Evolutionary conservation across 768 basidiomycete genomes (phyloP).

Genomic region (Russula olivacea): DNA sequence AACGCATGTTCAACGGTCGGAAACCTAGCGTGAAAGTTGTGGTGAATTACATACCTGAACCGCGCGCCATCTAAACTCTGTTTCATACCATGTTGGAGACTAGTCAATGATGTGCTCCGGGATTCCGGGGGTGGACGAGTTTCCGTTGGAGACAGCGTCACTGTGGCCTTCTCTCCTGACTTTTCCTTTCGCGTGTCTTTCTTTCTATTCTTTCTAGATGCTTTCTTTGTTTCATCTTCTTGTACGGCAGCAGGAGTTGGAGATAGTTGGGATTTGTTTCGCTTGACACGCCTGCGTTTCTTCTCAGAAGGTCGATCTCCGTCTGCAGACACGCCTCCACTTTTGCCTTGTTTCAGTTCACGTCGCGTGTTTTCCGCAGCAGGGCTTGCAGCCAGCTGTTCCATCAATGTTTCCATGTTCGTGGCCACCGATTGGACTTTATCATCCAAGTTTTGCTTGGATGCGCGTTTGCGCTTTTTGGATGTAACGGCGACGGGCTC

Average conservation of each 20-base stretch:
- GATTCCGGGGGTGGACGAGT: constrained; percentile 7
- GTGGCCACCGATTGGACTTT: constrained; percentile 38
- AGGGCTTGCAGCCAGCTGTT: constrained; percentile 37
- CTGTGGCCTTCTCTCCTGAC: neutral
- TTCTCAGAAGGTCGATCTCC: neutral
- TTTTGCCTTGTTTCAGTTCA: neutral
- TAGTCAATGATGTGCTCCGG: constrained; percentile 43
- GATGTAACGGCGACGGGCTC: constrained; percentile 32
- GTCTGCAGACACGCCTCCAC: neutral
- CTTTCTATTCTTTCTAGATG: constrained; percentile 4
- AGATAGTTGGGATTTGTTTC: neutral
- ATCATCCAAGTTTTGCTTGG: constrained; percentile 35
- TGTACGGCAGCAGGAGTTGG: neutral
- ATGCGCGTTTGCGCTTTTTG: constrained; percentile 47
- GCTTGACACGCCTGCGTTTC: constrained; percentile 1
- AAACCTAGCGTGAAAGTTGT: neutral
- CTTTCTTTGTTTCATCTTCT: neutral
- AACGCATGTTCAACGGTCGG: neutral
- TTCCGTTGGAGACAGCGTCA: neutral
- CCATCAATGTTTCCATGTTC: constrained; percentile 59
- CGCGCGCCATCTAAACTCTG: constrained; percentile 79
- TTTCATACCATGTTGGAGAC: constrained; percentile 73
- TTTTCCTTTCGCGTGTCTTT: constrained; percentile 4
- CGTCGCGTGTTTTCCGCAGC: constrained; percentile 6
- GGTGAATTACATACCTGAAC: constrained; percentile 55